Base-by-base conservation (phyloP, 345 rosid species). In the Melastoma malabathricum region DNA sequence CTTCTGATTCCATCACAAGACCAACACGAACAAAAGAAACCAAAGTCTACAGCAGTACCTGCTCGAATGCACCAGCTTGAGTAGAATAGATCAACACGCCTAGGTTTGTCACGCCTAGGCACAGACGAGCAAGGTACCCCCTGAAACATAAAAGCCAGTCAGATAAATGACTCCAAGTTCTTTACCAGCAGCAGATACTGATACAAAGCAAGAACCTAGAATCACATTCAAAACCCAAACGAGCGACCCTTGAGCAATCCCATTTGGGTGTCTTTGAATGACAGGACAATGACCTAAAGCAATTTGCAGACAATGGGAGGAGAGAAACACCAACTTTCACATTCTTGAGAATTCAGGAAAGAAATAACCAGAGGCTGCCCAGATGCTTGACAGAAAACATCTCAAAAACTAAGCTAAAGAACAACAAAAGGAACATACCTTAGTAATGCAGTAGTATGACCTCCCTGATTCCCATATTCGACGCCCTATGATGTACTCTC, bases 61-160 rank as follows among this genome's bases (percentile, higher is more conserved):
- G 96, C 86, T 12, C 87, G 96, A 50, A 87, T 71, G 68, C 87
- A 84, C 89, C 92, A 92, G 66, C 98, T 92, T 8, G 98, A 92
- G 68, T 92, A 87, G 73, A 72, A 87, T 59, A 82, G 67, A 70
- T 87, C 98, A 15, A 92, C 98, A 48, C 96, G 89, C 48, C 80
- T 67, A 9, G 96, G 98, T 58, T 79, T 87, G 76, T 63, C 77
- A 44, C 66, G 75, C 55, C 95, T 79, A 22, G 83, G 93, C 46
- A 92, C 59, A 59, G 89, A 73, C n/a, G 71, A 62, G 75, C 68
- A 66, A 23, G 75, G 79, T 46, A 84, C 81, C 60, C 98, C 98
- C 96, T 92, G 75, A 60, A 56, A 68, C 57, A 64, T 38, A 16
- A 18, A 59, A 56, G 19, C 23, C 25, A 18, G 1, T 18, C 2